Evolutionary conservation across 23 red algal genomes (phyloP), one percentile per base, ranked within the genome.

Genomic region (Agarophyton chilense): DNA sequence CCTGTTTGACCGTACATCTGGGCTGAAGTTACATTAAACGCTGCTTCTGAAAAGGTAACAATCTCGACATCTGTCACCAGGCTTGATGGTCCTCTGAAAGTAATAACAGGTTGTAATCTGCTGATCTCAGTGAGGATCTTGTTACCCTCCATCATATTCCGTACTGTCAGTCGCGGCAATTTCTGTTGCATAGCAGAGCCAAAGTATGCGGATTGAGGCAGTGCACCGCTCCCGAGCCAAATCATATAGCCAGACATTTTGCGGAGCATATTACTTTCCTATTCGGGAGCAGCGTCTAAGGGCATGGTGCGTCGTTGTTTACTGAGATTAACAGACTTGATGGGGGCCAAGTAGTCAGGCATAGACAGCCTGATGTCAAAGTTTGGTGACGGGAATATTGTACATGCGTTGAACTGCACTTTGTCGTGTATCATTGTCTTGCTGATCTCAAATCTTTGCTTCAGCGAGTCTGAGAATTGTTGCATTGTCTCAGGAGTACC

Each of bases 361-460:
- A 83, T 83, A 21, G 54, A 83, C 13, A 83, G 60, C 28, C 8
- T 62, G 6, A 49, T 47, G 2, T 22, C 56, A 49, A 6, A 66
- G 32, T 66, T 28, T 66, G 7, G 17, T 7, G 32, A 1, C 25
- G 65, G 54, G 42, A 5, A 17, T 36, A 66, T 83, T 1, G 79
- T 83, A 49, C 79, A 83, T 83, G 10, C 55, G 41, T 66, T 83
- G 33, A 66, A 83, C 56, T 83, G 39, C 2, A 79, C 26, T 79
- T 79, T 45, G 24, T 79, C 18, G 25, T 79, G 44, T 33, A 52
- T 39, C 0, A 67, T 49, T 28, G 79, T 36, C 55, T 65, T 66
- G 40, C 79, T 83, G 13, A 83, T 83, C 32, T 14, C 1, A 66
- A 83, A 65, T 14, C 79, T 1, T 49, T 65, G 9, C 7, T 32